Evolutionary conservation across 139 green algal genomes (phyloP), one percentile per base, ranked within the genome.

Genomic region (Tetradesmus lagerheimii): DNA sequence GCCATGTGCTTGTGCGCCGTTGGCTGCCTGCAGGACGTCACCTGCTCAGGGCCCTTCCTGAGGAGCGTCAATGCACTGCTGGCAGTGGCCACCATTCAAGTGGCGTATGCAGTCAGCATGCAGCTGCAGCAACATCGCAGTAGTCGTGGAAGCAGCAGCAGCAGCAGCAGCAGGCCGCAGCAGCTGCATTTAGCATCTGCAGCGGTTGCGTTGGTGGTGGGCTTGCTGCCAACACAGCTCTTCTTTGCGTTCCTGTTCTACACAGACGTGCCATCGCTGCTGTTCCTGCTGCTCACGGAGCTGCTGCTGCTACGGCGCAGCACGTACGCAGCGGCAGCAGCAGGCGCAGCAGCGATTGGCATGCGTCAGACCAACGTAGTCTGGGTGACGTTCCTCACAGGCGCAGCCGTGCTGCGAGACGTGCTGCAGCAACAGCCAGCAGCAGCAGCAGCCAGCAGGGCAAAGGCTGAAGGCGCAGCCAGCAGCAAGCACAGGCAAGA

Each of bases 351-450:
- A 18, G 95, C 97, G 8, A 92, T 98, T 14, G 35, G 93, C 0
- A 95, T 97, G 87, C 92, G 97, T 43, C 98, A 99, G 91, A 99
- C 97, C 20, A 99, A 99, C 89, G 97, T 94, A 4, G 96, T 99
- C 29, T 99, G 98, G 98, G 93, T 95, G 2, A 92, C 92, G 0
- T 99, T 98, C 85, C 91, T 95, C 25, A 41, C 95, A 45, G 92
- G 90, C 8, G 84, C 87, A 38, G 77, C 89, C 5, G 53, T 90
- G 39, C 85, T 94, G 53, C 31, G 20, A 27, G 34, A 80, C 5
- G 43, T 77, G 50, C 81, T 37, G 50, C 47, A 16, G 34, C 71
- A 53, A 81, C 37, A 57, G 2, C 53, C 39, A 18, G 37, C 47
- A 83, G 64, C 80, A 83, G 64, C 87, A 86, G 39, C 71, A 62